Conservation (phyloP, 1,284 basidiomycete species). For the Moesziomyces sp. region DNA sequence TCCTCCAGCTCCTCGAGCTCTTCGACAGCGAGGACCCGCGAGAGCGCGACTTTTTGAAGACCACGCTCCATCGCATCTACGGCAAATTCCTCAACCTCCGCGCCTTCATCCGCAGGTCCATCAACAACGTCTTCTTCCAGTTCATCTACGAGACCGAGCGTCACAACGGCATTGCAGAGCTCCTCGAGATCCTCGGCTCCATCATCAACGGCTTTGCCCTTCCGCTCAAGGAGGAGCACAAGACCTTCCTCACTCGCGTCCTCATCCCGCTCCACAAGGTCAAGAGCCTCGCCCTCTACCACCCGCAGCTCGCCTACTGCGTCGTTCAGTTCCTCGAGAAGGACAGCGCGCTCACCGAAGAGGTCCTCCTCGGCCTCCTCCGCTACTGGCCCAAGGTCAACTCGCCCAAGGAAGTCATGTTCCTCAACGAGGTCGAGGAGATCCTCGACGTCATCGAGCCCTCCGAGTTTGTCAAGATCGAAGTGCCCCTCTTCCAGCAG, state of each 20-base stretch:
- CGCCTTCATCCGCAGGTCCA: constrained; percentile 97
- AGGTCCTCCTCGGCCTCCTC: constrained; percentile 92
- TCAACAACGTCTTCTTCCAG: constrained; percentile 99
- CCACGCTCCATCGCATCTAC: constrained; percentile 97
- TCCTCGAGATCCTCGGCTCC: constrained; percentile 96
- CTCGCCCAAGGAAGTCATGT: constrained; percentile 99
- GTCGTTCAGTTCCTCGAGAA: constrained; percentile 99
- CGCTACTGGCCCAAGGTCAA: constrained; percentile 99
- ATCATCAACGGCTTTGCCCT: constrained; percentile 99
- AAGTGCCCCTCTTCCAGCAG: constrained; percentile 92
- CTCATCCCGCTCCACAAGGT: constrained; percentile 97
- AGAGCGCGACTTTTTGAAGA: constrained; percentile 99
- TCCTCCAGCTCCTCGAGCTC: constrained; percentile 91
- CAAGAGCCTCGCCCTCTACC: constrained; percentile 94
- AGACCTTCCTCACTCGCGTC: constrained; percentile 95
- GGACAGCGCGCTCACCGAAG: constrained; percentile 89
- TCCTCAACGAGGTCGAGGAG: constrained; percentile 98
- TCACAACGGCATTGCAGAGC: constrained; percentile 98
- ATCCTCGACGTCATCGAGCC: constrained; percentile 98
- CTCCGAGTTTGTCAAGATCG: constrained; percentile 94
- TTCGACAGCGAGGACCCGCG: constrained; percentile 99
- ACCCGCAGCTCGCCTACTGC: constrained; percentile 98
- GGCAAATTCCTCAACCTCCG: constrained; percentile 99
- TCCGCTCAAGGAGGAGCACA: constrained; percentile 99
- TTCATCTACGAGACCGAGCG: constrained; percentile 99